phyloP scores from a whole-genome alignment of 208 protist genomes.

The Histomonas meleagridis region DNA sequence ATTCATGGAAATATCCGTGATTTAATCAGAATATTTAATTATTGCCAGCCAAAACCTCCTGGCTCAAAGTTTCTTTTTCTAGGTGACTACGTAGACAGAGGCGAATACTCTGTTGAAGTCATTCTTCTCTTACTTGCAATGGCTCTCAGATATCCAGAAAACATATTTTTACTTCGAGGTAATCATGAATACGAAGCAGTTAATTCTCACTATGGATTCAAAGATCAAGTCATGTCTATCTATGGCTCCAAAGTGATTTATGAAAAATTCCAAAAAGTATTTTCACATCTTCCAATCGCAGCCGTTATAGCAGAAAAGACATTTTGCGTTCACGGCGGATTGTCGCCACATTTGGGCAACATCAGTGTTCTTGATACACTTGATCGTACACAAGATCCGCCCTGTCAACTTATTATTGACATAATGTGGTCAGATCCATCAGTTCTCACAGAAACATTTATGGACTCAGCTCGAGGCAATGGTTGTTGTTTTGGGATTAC shows the following conservation, averaged over 20 bases:
- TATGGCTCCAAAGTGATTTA: background rate
- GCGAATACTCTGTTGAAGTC: background rate
- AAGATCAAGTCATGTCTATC: background rate
- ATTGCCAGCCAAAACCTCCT: background rate
- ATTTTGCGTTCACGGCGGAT: background rate
- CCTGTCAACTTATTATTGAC: background rate
- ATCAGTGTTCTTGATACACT: background rate
- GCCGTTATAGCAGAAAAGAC: background rate
- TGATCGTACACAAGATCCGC: background rate
- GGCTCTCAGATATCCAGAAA: background rate
- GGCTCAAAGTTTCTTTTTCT: background rate
- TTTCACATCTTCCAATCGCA: background rate
- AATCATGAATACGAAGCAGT: background rate
- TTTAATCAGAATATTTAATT: background rate
- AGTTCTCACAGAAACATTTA: background rate
- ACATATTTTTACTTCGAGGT: background rate
- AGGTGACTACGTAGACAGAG: constrained; percentile 12
- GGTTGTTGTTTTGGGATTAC: background rate
- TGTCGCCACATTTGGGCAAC: background rate
- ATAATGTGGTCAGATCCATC: background rate
- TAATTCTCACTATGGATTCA: background rate
- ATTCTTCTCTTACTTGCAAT: background rate
- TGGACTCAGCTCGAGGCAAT: background rate
- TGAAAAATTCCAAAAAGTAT: background rate
- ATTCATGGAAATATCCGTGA: background rate